Percentiles rank a stretch among this genome's conserved stretches.
These are phyloP conservation scores for Syzygium syzygioides DNA, from an alignment of 441 rosid species.

Conservation along the genomic window DNA sequence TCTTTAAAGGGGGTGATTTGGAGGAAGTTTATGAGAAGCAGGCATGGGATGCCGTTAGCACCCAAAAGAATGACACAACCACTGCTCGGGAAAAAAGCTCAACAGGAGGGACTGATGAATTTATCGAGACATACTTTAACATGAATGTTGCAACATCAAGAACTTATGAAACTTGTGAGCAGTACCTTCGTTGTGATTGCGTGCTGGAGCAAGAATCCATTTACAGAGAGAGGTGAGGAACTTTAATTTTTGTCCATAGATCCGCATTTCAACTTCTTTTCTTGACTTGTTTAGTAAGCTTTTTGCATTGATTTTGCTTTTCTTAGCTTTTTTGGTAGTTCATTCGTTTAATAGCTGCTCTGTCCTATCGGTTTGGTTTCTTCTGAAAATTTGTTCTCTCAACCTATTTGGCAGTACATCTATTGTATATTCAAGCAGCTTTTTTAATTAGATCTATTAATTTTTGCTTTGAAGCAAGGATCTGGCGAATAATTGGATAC, in stretches of 20 bases:
- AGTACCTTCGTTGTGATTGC: slow-evolving; percentile 52
- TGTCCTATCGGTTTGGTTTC: not conserved
- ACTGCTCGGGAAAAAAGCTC: slow-evolving; percentile 23
- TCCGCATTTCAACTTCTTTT: not conserved
- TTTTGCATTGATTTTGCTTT: not conserved
- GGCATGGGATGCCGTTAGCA: not conserved
- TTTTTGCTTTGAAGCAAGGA: not conserved
- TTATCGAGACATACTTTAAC: slow-evolving; percentile 54
- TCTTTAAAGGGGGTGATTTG: slow-evolving; percentile 4
- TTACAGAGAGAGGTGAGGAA: slow-evolving; percentile 54
- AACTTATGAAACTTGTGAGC: slow-evolving; percentile 55
- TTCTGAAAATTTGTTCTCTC: not conserved
- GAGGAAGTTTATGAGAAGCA: slow-evolving; percentile 20
- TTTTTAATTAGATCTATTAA: not conserved
- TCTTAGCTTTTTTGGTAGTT: not conserved
- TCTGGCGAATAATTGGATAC: not conserved
- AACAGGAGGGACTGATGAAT: slow-evolving; percentile 28
- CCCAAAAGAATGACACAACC: slow-evolving; percentile 9
- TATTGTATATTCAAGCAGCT: not conserved
- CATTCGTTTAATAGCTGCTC: not conserved
- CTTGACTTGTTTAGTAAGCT: not conserved
- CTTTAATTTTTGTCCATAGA: not conserved
- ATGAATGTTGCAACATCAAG: slow-evolving; percentile 48
- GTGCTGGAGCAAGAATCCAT: slow-evolving; percentile 57
- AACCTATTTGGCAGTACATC: not conserved